These are phyloP conservation scores for Opeltia flavorubescens DNA, from an alignment of 495 filamentous ascomycete genomes.

Conservation along the genomic window DNA sequence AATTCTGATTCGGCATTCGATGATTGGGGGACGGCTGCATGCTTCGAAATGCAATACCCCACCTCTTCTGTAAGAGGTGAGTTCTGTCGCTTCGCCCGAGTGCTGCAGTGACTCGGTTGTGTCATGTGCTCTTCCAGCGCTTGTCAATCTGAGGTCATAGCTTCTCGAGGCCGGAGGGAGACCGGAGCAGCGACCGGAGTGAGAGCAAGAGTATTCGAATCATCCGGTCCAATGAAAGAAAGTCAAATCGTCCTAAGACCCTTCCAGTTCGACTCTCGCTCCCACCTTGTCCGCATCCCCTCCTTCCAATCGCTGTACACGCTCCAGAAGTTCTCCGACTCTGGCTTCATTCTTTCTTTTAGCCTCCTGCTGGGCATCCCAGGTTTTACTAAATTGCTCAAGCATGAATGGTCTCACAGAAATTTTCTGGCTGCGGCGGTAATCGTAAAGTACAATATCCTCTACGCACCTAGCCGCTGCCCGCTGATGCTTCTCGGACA, in stretches of 20 bases:
- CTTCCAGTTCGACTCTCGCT: conserved; percentile 59
- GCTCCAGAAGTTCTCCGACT: conserved; percentile 39
- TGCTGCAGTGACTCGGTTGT: background rate
- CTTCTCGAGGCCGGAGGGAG: background rate
- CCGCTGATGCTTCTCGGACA: conserved; percentile 69
- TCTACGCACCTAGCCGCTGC: conserved; percentile 68
- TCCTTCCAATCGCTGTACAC: conserved; percentile 49
- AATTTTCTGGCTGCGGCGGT: conserved; percentile 38
- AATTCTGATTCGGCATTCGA: background rate
- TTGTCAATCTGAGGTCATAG: conserved; percentile 1
- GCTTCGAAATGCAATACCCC: background rate
- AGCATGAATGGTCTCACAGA: conserved; percentile 52
- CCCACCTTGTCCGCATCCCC: conserved; percentile 60
- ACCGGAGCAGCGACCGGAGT: too few relatives aligned
- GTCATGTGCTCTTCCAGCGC: background rate
- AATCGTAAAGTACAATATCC: conserved; percentile 80
- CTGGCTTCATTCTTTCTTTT: conserved; percentile 29
- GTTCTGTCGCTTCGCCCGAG: background rate
- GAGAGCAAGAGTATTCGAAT: too few relatives aligned
- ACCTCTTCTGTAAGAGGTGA: background rate
- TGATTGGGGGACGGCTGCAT: background rate
- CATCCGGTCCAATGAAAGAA: background rate
- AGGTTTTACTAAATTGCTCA: conserved; percentile 49
- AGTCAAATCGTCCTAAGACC: conserved; percentile 9
- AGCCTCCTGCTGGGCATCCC: conserved; percentile 49